A percentile compares a stretch with the other conserved stretches of the same genome.
Conservation (phyloP, 371 early-diverging fungal species). For the Mucor piriformis region DNA sequence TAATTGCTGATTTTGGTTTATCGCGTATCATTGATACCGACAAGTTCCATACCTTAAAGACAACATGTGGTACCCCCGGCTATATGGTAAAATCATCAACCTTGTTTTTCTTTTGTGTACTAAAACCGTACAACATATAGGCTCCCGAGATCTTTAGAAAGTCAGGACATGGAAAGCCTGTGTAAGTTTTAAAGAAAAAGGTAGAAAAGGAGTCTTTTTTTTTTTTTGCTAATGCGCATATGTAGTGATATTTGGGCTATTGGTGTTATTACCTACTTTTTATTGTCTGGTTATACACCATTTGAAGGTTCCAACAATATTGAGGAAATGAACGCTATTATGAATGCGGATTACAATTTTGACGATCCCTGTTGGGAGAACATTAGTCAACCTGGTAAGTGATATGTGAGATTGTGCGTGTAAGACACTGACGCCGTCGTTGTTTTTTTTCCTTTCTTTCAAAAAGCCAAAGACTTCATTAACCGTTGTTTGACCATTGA, state of each 20-base stretch:
- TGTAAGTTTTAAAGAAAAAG: slow-evolving; percentile 52
- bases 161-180: slow-evolving; percentile 67
- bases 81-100: slow-evolving; percentile 62
- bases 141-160: slow-evolving; percentile 85
- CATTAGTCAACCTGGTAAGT: slow-evolving; percentile 40
- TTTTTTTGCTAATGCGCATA: neutral
- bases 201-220: too few relatives aligned
- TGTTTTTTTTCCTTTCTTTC: too few relatives aligned
- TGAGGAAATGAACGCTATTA: slow-evolving; percentile 72
- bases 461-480: slow-evolving; percentile 83
- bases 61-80: slow-evolving; percentile 87
- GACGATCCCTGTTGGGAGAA: slow-evolving; percentile 82
- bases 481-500: slow-evolving; percentile 73
- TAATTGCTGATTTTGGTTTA: slow-evolving; percentile 92
- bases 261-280: slow-evolving; percentile 90
- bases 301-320: slow-evolving; percentile 76
- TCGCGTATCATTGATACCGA: slow-evolving; percentile 82
- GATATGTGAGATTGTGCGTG: neutral
- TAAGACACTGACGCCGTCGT: too few relatives aligned
- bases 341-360: slow-evolving; percentile 75
- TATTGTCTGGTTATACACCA: slow-evolving; percentile 89
- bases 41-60: slow-evolving; percentile 74
- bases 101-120: too few relatives aligned
- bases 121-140: too few relatives aligned
- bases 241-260: slow-evolving; percentile 88